phyloP scores from a whole-genome alignment of 345 rosid genomes.

The Eucalyptus guilfoylei region DNA sequence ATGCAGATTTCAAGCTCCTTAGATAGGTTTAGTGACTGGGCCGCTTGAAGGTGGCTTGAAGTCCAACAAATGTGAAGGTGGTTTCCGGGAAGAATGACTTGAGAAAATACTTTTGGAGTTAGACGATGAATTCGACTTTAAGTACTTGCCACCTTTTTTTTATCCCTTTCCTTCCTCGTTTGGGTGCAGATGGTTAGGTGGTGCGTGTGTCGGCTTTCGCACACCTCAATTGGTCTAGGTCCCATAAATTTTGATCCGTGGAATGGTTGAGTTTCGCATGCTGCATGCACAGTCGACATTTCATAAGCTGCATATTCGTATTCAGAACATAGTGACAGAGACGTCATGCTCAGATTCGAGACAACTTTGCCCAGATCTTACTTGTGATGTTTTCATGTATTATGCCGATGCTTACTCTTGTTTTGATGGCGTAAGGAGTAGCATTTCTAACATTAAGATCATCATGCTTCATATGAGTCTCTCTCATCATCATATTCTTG shows the following conservation, averaged over 20 bases:
- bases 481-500: neutral
- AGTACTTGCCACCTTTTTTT: neutral
- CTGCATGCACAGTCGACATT: neutral
- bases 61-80: neutral
- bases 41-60: neutral
- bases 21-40: neutral
- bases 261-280: neutral
- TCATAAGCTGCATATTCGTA: neutral
- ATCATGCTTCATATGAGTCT: neutral
- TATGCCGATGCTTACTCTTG: neutral
- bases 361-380: neutral
- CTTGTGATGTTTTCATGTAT: neutral
- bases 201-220: neutral
- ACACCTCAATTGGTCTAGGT: neutral
- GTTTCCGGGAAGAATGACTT: neutral
- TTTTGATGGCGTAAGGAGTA: neutral
- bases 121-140: neutral
- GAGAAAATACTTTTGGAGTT: neutral
- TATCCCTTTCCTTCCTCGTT: neutral
- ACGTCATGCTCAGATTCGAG: neutral
- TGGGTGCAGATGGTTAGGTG: neutral
- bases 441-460: neutral
- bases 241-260: neutral
- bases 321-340: neutral
- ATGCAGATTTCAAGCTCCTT: neutral